Evolutionary conservation across 495 filamentous ascomycete species (phyloP).

Genomic region (Jackrogersella minutella): DNA sequence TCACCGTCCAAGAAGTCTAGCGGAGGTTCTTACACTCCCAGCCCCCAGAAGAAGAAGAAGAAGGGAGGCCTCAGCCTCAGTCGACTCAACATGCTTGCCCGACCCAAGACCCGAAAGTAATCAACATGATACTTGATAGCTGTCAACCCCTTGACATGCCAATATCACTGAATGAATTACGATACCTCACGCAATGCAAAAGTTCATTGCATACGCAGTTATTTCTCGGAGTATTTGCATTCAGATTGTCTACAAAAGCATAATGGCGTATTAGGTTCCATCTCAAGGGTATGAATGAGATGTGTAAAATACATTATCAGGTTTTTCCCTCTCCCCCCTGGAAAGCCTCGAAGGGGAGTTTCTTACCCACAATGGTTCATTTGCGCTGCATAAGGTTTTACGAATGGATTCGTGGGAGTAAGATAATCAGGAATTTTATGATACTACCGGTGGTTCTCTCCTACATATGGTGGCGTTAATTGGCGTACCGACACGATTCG

Average conservation of each 20-base stretch:
- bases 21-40: conserved; percentile 41
- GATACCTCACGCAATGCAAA: neutral
- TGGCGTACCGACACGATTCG: neutral
- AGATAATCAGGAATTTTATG: conserved; percentile 3
- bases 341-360: neutral
- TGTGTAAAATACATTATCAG: conserved; percentile 3
- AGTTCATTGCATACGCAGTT: neutral
- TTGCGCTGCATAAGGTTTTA: conserved; percentile 17
- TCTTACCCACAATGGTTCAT: conserved; percentile 3
- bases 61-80: conserved; percentile 55
- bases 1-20: conserved; percentile 44
- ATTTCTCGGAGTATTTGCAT: conserved; percentile 10
- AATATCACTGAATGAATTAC: neutral
- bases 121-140: neutral
- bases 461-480: conserved; percentile 4
- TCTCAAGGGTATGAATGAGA: conserved; percentile 6
- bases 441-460: conserved; percentile 11
- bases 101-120: conserved; percentile 60
- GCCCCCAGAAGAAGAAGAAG: conserved; percentile 59
- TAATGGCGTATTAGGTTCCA: conserved; percentile 10
- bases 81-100: conserved; percentile 61
- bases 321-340: neutral
- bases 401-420: conserved; percentile 14
- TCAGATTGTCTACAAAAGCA: conserved; percentile 21
- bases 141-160: neutral